Conservation (phyloP, 2,329 filamentous ascomycete species). For the Fusarium sp. region DNA sequence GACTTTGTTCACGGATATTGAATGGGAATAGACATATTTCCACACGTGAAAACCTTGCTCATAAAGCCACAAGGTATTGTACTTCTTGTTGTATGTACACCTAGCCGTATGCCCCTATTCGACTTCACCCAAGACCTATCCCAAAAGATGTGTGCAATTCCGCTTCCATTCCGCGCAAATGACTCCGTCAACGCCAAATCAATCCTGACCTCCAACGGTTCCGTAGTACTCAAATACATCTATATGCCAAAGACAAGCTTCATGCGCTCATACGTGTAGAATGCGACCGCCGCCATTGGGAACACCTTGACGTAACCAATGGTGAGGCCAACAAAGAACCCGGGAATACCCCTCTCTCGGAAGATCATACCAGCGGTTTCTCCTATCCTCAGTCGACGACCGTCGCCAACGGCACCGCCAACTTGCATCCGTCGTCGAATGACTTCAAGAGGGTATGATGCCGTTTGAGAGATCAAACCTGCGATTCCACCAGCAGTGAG, state of each 20-base stretch:
- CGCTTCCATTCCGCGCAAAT: constrained; percentile 29
- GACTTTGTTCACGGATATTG: neutral
- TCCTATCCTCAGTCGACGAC: constrained; percentile 77
- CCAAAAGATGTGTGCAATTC: constrained; percentile 24
- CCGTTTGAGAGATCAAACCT: constrained; percentile 88
- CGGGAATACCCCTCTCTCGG: constrained; percentile 77
- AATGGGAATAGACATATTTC: constrained; percentile 13
- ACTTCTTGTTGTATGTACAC: constrained; percentile 19
- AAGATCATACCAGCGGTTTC: constrained; percentile 84
- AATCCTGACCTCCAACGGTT: constrained; percentile 6
- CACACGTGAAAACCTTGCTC: constrained; percentile 1
- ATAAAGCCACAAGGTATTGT: neutral
- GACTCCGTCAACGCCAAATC: constrained; percentile 42
- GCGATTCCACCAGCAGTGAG: constrained; percentile 85
- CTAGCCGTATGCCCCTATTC: constrained; percentile 13
- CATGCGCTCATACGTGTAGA: constrained; percentile 73
- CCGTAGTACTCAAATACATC: constrained; percentile 21
- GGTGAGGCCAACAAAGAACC: constrained; percentile 91
- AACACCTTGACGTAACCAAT: constrained; percentile 97
- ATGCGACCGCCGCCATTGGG: constrained; percentile 81
- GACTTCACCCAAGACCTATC: constrained; percentile 13
- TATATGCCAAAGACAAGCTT: constrained; percentile 74
- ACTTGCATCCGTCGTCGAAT: constrained; percentile 96
- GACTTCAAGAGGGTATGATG: constrained; percentile 93
- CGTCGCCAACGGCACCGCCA: constrained; percentile 91